Evolutionary conservation across 768 basidiomycete genomes (phyloP).

Genomic region (Cystoderma amianthinum): DNA sequence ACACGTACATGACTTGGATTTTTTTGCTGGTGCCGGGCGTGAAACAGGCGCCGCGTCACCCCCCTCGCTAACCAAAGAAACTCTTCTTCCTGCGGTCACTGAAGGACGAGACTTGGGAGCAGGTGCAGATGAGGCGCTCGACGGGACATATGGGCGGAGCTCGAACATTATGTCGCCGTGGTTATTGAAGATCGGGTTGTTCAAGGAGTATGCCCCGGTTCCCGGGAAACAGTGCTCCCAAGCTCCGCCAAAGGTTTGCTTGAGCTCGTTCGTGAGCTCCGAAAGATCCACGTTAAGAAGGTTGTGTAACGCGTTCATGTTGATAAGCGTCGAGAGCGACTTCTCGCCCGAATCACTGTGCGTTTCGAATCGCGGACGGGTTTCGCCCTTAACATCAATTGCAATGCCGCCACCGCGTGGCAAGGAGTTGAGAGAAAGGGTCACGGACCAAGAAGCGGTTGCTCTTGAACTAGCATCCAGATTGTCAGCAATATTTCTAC

Average conservation of each 20-base stretch:
- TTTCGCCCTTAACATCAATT: constrained; percentile 1
- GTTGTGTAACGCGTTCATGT: constrained; percentile 5
- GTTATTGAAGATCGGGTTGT: constrained; percentile 8
- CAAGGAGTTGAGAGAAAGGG: constrained; percentile 5
- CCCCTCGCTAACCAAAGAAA: neutral
- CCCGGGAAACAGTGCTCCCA: constrained; percentile 10
- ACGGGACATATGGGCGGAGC: constrained; percentile 4
- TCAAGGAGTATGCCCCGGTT: constrained; percentile 6
- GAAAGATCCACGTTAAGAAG: constrained; percentile 6
- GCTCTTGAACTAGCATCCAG: constrained; percentile 4
- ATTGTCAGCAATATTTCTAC: neutral
- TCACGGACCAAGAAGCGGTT: constrained; percentile 5
- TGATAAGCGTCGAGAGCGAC: constrained; percentile 2
- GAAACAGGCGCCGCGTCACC: neutral
- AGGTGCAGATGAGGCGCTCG: neutral
- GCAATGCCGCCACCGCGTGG: constrained; percentile 6
- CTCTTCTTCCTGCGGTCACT: neutral
- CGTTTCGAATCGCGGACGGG: constrained; percentile 2
- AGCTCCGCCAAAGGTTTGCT: constrained; percentile 6
- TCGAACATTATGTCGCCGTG: constrained; percentile 9
- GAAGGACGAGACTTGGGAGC: neutral
- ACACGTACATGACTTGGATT: constrained; percentile 4
- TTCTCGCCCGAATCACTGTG: constrained; percentile 3
- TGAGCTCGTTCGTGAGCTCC: constrained; percentile 4
- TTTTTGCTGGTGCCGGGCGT: constrained; percentile 1